Evolutionary conservation across 441 rosid species (phyloP), one percentile per base, ranked within the genome.

Genomic region (Erysimum pusillum): DNA sequence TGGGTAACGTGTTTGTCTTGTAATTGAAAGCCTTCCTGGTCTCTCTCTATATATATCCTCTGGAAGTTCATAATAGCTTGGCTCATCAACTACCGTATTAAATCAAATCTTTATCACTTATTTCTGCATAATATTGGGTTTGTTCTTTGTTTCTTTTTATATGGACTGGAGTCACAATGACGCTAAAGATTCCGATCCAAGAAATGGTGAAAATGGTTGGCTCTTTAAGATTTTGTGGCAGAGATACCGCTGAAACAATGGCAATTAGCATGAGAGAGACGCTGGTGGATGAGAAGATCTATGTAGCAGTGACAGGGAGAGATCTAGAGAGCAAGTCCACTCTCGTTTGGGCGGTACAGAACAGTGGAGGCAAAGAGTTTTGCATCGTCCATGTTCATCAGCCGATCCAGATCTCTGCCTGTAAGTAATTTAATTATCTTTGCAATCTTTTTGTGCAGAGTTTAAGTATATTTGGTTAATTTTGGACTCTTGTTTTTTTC

Each of bases 291-390:
- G 96, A 90, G 63, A 87, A 82, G 76, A 75, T 90, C 9, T 89
- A 85, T 46, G 92, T 94, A 6, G 97, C 95, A 0, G 88, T 90
- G 42, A 28, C 44, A 4, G 90, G 89, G 46, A 90, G 75, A 67
- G 80, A 82, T 7, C 76, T 88, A 28, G 87, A 87, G 51, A 87
- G 84, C 69, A 76, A 76, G 65, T 83, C 78, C 49, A 76, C 78
- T 74, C 79, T 94, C 13, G 8, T 80, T 6, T 94, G 96, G 97
- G 95, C 97, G 2, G 61, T 89, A 61, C 89, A 84, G 65, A 83
- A 91, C 60, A 84, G 84, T 0, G 85, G 89, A 66, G 92, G 90
- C 59, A 90, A 79, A 80, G 81, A 77, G 68, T 80, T 88, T 66
- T 89, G 90, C 69, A 77, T 91, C 34, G 42, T 91, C 76, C 82